phyloP scores from a whole-genome alignment of 2,329 filamentous ascomycete genomes.

The Didymosphaeria variabile region DNA sequence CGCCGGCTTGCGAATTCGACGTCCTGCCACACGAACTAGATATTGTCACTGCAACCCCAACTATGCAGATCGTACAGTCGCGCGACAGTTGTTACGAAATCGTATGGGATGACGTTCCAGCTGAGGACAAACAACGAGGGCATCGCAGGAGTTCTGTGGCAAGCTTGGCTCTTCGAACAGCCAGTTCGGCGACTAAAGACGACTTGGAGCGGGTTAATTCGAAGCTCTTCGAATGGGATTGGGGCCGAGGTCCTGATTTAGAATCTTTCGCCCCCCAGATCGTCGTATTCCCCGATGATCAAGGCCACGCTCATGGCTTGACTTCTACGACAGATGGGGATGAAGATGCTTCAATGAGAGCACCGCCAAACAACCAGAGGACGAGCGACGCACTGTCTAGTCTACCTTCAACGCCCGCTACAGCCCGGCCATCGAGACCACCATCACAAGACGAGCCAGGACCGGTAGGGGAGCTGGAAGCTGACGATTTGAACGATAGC shows the following conservation, averaged over 20 bases:
- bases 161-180: conserved; percentile 27
- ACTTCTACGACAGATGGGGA: conserved; percentile 31
- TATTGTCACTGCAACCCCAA: conserved; percentile 38
- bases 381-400: conserved; percentile 34
- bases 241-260: conserved; percentile 26
- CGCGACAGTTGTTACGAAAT: conserved; percentile 38
- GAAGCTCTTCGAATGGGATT: conserved; percentile 43
- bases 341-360: conserved; percentile 23
- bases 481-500: neutral
- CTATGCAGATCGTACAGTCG: conserved; percentile 45
- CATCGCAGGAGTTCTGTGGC: conserved; percentile 32
- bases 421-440: conserved; percentile 25
- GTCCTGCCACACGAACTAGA: conserved; percentile 11
- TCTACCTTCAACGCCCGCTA: conserved; percentile 30
- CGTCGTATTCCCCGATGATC: conserved; percentile 40
- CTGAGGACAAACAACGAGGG: conserved; percentile 18
- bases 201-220: conserved; percentile 43
- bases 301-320: conserved; percentile 19
- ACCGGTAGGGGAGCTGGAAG: neutral
- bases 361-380: conserved; percentile 42
- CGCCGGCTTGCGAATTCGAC: conserved; percentile 26
- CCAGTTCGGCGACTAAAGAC: conserved; percentile 22
- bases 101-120: conserved; percentile 41
- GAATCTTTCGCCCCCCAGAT: conserved; percentile 35
- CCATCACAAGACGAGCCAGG: conserved; percentile 11